Evolutionary conservation across 176 grass and related monocot species (phyloP), one percentile per base, ranked within the genome.

Genomic region (Neostapfia colusana): DNA sequence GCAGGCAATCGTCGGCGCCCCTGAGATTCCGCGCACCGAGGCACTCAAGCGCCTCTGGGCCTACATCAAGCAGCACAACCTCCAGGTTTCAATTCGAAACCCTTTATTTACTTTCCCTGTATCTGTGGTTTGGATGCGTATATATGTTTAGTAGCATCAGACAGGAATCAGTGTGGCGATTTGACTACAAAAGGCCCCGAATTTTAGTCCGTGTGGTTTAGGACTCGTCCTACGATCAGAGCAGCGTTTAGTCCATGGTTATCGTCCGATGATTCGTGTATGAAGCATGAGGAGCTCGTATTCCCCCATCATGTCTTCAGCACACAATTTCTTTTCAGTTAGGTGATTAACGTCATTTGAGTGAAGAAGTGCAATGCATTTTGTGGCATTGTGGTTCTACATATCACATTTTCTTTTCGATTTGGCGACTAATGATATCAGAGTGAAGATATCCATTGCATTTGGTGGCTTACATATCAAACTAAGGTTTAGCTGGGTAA

Each of bases 41-140:
- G 94, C 82, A 25, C 89, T 93, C 59, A 97, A 93, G 85, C 81
- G 83, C 72, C 79, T 97, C 57, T 97, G 88, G 94, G 90, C 84
- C 58, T 87, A 97, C 81, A 97, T 97, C 77, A 97, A 93, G 84
- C 73, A 93, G 77, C 74, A 88, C 75, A 80, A 93, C 38, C 91
- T 97, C 65, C 91, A 97, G 91, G 94, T 93, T 36, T 36, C 20
- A 18, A 24, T 4, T 12, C 79, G 24, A 62, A 79, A n/a, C 43
- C 67, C 75, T 11, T 35, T 24, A 4, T 54, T 50, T 64, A 16
- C 27, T 65, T 75, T 23, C 11, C 69, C 43, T 84, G 16, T 62
- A 7, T 38, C 8, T 42, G 41, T 16, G 11, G 39, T 63, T 70
- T 72, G 41, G 44, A 63, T 7, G 45, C 5, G 3, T 45, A 27